phyloP scores from a whole-genome alignment of 306 rosid genomes.

The Fagus sylvatica region DNA sequence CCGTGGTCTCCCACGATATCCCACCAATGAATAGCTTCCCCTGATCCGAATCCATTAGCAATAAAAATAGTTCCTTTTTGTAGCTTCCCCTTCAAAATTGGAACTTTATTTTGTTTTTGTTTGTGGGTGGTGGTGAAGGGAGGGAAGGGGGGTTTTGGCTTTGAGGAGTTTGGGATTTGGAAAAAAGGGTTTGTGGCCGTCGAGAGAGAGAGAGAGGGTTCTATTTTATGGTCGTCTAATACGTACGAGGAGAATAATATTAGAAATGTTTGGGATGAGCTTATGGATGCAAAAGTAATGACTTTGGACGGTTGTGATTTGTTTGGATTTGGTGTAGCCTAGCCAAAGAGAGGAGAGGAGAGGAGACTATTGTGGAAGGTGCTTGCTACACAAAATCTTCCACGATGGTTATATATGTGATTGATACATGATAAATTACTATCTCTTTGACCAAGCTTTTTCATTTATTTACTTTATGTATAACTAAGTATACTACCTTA shows the following conservation, averaged over 20 bases:
- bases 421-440: too few species aligned
- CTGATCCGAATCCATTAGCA: conserved; percentile 89
- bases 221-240: not conserved
- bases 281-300: conserved; percentile 13
- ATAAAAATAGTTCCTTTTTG: not conserved
- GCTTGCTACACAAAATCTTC: too few species aligned
- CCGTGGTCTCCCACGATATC: conserved; percentile 91
- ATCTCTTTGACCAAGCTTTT: too few species aligned
- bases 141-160: not conserved
- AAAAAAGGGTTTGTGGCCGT: conserved; percentile 48
- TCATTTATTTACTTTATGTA: too few species aligned
- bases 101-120: too few species aligned
- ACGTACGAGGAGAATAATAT: not conserved
- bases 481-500: too few species aligned
- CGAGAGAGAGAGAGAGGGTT: conserved; percentile 19
- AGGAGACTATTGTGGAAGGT: not conserved
- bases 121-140: too few species aligned
- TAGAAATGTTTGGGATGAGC: not conserved
- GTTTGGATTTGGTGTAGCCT: not conserved
- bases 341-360: too few species aligned
- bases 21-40: conserved; percentile 97
- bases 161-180: conserved; percentile 2
- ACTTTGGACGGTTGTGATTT: conserved; percentile 40
- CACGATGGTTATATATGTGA: too few species aligned
- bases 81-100: not conserved